A percentile compares a stretch with the other conserved stretches of the same genome.
phyloP scores from a whole-genome alignment of 163 green algal genomes.

The Volvox carteri region DNA sequence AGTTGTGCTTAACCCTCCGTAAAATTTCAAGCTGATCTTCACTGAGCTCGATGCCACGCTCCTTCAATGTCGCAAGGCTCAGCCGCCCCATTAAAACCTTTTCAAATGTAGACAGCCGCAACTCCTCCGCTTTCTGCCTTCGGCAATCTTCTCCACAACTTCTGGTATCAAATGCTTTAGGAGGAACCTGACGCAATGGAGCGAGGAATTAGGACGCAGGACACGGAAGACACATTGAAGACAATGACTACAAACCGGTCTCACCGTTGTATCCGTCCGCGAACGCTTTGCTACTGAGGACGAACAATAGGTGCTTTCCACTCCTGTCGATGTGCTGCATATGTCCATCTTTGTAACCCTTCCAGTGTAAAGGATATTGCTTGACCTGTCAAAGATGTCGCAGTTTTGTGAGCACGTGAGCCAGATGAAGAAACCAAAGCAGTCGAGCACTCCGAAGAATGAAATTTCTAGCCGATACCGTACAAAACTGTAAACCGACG shows the following conservation, averaged over 20 bases:
- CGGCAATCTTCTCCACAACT: not conserved
- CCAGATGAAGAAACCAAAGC: not conserved
- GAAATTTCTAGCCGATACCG: too few species aligned
- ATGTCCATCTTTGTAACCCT: not conserved
- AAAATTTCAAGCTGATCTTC: constrained; percentile 12
- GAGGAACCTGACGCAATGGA: too few species aligned
- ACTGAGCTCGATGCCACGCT: constrained; percentile 12
- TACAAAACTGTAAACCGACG: too few species aligned
- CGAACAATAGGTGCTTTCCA: not conserved
- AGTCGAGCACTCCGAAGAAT: too few species aligned
- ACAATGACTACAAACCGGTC: not conserved
- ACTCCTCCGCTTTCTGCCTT: not conserved
- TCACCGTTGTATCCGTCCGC: not conserved
- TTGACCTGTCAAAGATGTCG: too few species aligned
- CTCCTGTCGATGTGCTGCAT: not conserved
- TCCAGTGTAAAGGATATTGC: too few species aligned
- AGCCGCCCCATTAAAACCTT: constrained; percentile 17
- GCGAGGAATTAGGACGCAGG: too few species aligned
- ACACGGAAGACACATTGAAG: not conserved
- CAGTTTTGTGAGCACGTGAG: too few species aligned
- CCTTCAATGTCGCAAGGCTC: not conserved
- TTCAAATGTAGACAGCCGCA: constrained; percentile 29
- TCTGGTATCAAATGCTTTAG: too few species aligned
- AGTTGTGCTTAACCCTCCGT: not conserved
- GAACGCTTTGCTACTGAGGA: not conserved